Evolutionary conservation across 2,329 filamentous ascomycete genomes (phyloP).

Genomic region (Talaromyces sp.): DNA sequence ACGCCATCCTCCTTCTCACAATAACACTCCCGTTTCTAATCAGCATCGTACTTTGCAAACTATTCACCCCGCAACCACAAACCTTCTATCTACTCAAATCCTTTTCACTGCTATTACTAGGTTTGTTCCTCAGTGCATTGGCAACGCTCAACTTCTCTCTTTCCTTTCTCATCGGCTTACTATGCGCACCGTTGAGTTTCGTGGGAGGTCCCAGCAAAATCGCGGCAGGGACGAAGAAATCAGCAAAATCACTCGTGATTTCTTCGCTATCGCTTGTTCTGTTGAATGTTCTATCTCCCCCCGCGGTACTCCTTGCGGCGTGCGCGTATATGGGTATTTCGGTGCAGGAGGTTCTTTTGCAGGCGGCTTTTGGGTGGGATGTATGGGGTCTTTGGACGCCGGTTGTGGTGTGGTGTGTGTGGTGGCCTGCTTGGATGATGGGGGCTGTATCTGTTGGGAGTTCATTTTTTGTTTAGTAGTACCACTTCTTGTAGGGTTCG

Average conservation of each 20-base stretch:
- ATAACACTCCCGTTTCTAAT: slow-evolving; percentile 53
- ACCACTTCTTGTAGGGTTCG: no score
- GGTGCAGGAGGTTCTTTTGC: slow-evolving; percentile 58
- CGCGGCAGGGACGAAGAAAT: neutral
- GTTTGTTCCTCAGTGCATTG: slow-evolving; percentile 85
- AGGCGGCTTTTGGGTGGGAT: slow-evolving; percentile 81
- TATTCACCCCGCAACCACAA: slow-evolving; percentile 55
- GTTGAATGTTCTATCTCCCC: slow-evolving; percentile 59
- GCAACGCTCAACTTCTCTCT: slow-evolving; percentile 95
- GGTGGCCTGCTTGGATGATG: slow-evolving; percentile 88
- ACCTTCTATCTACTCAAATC: slow-evolving; percentile 77
- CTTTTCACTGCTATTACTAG: slow-evolving; percentile 86
- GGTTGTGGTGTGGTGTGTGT: slow-evolving; percentile 86
- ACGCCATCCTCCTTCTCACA: slow-evolving; percentile 53
- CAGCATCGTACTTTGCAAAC: slow-evolving; percentile 49
- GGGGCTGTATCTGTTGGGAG: slow-evolving; percentile 40
- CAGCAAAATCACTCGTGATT: neutral
- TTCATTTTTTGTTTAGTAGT: slow-evolving; percentile 28
- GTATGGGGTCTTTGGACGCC: slow-evolving; percentile 86
- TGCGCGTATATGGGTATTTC: slow-evolving; percentile 45
- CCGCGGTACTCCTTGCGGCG: slow-evolving; percentile 48
- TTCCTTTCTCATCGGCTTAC: slow-evolving; percentile 74
- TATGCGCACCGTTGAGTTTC: slow-evolving; percentile 76
- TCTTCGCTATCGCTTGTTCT: slow-evolving; percentile 42
- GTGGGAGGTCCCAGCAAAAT: slow-evolving; percentile 29